Percentiles rank a stretch among this genome's conserved stretches.
phyloP scores from a whole-genome alignment of 2,329 filamentous ascomycete genomes.

The Metarhizium guizhouense region DNA sequence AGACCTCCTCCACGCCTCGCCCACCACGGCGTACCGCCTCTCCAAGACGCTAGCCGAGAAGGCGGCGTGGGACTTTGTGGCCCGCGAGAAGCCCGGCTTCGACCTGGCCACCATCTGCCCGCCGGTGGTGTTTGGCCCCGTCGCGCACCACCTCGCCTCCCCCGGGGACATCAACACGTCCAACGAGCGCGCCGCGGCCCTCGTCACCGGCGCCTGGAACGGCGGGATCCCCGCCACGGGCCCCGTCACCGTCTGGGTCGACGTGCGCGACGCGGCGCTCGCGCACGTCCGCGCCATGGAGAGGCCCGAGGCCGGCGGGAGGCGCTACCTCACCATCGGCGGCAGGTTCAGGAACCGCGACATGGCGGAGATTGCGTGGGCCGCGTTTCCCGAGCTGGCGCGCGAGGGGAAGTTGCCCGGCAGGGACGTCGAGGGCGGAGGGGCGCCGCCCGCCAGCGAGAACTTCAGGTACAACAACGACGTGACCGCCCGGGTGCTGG shows the following conservation, averaged over 20 bases:
- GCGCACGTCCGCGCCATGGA: conserved; percentile 46
- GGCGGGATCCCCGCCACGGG: conserved; percentile 31
- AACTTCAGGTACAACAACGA: not conserved
- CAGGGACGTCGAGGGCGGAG: conserved; percentile 34
- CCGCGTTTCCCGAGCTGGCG: conserved; percentile 40
- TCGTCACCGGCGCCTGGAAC: conserved; percentile 43
- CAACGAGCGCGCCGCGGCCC: conserved; percentile 40
- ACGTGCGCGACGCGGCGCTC: conserved; percentile 46
- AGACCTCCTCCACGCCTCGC: conserved; percentile 30
- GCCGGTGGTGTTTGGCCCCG: conserved; percentile 45
- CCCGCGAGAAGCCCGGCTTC: conserved; percentile 32
- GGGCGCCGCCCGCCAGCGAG: conserved; percentile 15
- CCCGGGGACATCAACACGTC: conserved; percentile 43
- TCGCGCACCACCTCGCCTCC: conserved; percentile 36
- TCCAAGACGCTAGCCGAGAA: conserved; percentile 47
- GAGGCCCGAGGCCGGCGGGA: conserved; percentile 35
- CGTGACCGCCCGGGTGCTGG: not conserved
- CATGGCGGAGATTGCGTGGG: conserved; percentile 33
- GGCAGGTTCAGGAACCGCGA: conserved; percentile 38
- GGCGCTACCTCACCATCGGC: conserved; percentile 40
- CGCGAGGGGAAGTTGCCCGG: conserved; percentile 32
- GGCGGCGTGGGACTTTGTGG: conserved; percentile 44
- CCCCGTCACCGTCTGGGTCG: conserved; percentile 38
- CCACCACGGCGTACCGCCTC: conserved; percentile 40
- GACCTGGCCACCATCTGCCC: conserved; percentile 46